phyloP scores from a whole-genome alignment of 768 basidiomycete species.

The Russula vinacea region DNA sequence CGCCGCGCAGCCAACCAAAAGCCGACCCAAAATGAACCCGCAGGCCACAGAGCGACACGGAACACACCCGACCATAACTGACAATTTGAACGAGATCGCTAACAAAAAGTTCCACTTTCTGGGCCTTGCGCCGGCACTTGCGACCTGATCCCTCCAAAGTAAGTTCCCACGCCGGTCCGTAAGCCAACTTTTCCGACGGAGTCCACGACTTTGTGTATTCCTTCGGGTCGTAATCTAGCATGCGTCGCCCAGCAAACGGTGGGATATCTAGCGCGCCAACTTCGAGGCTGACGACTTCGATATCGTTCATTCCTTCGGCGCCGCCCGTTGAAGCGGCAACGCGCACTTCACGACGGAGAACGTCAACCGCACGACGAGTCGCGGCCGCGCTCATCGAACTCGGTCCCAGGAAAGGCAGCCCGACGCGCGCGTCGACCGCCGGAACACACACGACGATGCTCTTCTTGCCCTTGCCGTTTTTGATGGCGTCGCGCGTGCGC shows the following conservation, averaged over 20 bases:
- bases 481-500: conserved; percentile 49
- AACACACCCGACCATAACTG: conserved; percentile 49
- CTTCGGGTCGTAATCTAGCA: conserved; percentile 36
- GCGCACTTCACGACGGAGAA: conserved; percentile 69
- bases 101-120: conserved; percentile 57
- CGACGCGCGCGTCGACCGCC: conserved; percentile 66
- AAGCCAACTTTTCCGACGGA: conserved; percentile 65
- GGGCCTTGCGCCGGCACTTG: conserved; percentile 50
- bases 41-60: conserved; percentile 44
- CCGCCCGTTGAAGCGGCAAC: conserved; percentile 53
- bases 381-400: conserved; percentile 75
- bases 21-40: conserved; percentile 48
- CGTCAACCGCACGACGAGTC: conserved; percentile 66
- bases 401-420: conserved; percentile 61
- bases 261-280: conserved; percentile 54
- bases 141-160: conserved; percentile 42
- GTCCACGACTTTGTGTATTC: conserved; percentile 69
- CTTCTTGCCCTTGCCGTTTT: conserved; percentile 40
- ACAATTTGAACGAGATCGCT: conserved; percentile 57
- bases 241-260: conserved; percentile 33
- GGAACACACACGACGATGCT: conserved; percentile 74
- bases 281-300: conserved; percentile 69
- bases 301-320: conserved; percentile 58
- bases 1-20: conserved; percentile 59
- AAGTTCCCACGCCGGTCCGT: conserved; percentile 65